Percentiles rank a stretch among this genome's conserved stretches.
phyloP scores from a whole-genome alignment of 1,284 basidiomycete genomes.

The Fomitopsis palustris region DNA sequence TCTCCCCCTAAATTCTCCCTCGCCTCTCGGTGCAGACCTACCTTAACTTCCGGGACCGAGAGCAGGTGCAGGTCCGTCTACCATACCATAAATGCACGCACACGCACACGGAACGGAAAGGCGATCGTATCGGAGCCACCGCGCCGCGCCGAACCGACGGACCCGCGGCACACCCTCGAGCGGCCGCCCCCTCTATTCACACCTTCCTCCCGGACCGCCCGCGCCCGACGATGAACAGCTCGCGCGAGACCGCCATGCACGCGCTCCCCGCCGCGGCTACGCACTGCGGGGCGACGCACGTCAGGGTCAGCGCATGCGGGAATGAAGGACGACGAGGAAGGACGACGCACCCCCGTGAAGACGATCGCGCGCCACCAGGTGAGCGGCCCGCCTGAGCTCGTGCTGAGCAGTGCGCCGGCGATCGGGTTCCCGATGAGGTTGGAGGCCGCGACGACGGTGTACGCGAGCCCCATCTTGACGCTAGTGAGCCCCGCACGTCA shows the following conservation, averaged over 20 bases:
- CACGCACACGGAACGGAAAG: too few species aligned
- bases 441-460: slow-evolving; percentile 44
- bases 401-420: slow-evolving; percentile 18
- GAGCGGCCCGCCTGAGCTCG: slow-evolving; percentile 11
- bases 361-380: slow-evolving; percentile 9
- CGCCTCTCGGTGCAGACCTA: too few species aligned
- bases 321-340: not conserved
- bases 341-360: slow-evolving; percentile 6
- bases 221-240: not conserved
- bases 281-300: not conserved
- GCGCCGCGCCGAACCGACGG: too few species aligned
- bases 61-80: too few species aligned
- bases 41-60: too few species aligned
- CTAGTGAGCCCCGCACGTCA: too few species aligned
- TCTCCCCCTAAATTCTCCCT: too few species aligned
- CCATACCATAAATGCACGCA: too few species aligned
- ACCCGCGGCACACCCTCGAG: too few species aligned
- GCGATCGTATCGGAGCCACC: too few species aligned
- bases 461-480: slow-evolving; percentile 50
- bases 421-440: slow-evolving; percentile 46
- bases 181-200: not conserved
- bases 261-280: not conserved
- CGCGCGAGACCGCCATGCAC: not conserved
- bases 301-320: slow-evolving; percentile 29
- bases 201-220: not conserved